A percentile compares a stretch with the other conserved stretches of the same genome.
These are phyloP conservation scores for Aegilops speltoides DNA, from an alignment of 176 grass and related monocot genomes.

Conservation along the genomic window DNA sequence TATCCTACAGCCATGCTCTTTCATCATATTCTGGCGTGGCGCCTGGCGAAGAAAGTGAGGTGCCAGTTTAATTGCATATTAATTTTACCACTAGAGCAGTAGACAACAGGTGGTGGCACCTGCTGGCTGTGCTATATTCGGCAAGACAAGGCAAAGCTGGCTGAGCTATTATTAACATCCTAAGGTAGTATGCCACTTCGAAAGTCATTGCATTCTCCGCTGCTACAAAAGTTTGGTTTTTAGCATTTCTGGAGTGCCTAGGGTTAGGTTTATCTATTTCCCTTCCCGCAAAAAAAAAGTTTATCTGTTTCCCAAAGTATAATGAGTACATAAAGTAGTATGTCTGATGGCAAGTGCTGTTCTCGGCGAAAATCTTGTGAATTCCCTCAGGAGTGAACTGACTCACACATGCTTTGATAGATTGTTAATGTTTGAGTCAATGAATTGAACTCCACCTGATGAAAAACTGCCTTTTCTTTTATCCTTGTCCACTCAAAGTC, in stretches of 20 bases:
- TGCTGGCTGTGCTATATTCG: not conserved
- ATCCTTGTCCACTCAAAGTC: not conserved
- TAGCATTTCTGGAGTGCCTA: not conserved
- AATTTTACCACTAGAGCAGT: not conserved
- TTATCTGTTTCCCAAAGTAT: not conserved
- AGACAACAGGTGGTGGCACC: not conserved
- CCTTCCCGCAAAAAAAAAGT: not conserved
- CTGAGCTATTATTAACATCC: not conserved
- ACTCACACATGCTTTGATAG: not conserved
- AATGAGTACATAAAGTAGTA: not conserved
- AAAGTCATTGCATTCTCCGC: not conserved
- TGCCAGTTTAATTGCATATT: not conserved
- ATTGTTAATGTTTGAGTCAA: not conserved
- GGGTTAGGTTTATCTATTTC: not conserved
- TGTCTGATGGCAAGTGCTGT: not conserved
- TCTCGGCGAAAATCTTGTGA: not conserved
- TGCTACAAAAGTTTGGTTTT: not conserved
- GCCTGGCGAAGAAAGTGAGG: not conserved
- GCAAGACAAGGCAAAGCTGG: not conserved
- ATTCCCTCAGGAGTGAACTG: not conserved
- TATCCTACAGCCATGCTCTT: not conserved
- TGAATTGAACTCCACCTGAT: not conserved
- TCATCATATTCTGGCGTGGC: not conserved
- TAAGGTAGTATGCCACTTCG: slow-evolving; percentile 9
- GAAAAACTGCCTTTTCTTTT: not conserved